A percentile compares a stretch with the other conserved stretches of the same genome.
These are phyloP conservation scores for Thermomucor indicae-seudaticae DNA, from an alignment of 371 early-diverging fungal species.

Conservation along the genomic window DNA sequence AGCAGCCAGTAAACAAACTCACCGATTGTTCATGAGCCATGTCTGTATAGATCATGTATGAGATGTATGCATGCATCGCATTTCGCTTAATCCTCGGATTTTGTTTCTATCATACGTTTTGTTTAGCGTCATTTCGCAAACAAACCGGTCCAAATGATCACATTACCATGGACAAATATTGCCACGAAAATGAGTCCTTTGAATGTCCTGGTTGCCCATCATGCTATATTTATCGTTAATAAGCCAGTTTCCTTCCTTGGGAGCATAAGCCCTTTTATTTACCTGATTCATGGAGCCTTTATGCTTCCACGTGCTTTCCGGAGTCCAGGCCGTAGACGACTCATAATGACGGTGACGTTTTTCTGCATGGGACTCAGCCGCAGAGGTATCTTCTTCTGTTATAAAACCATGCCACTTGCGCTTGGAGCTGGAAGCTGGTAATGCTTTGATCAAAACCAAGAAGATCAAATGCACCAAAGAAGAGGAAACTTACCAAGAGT, in stretches of 20 bases:
- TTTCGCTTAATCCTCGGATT: slow-evolving; percentile 52
- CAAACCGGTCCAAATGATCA: neutral
- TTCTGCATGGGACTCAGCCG: too few species aligned
- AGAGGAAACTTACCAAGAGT: too few species aligned
- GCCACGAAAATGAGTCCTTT: slow-evolving; percentile 14
- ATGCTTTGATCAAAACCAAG: too few species aligned
- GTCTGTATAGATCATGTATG: slow-evolving; percentile 57
- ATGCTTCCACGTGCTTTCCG: slow-evolving; percentile 5
- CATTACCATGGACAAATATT: slow-evolving; percentile 23
- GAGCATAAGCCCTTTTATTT: neutral
- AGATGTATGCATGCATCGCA: slow-evolving; percentile 57
- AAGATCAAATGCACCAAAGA: too few species aligned
- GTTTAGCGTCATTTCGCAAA: neutral
- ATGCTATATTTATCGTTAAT: neutral
- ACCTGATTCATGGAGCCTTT: slow-evolving; percentile 3
- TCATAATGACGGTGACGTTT: slow-evolving; percentile 6
- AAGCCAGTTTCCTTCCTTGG: neutral
- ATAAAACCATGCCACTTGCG: slow-evolving; percentile 8
- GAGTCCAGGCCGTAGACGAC: neutral
- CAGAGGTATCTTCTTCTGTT: slow-evolving; percentile 1
- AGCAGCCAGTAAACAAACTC: slow-evolving; percentile 1
- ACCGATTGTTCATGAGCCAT: slow-evolving; percentile 16
- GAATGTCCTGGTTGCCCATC: neutral
- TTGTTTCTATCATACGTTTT: slow-evolving; percentile 30
- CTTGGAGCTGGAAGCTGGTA: too few species aligned